A percentile compares a stretch with the other conserved stretches of the same genome.
phyloP scores from a whole-genome alignment of 306 rosid species.

The Fagus sylvatica region DNA sequence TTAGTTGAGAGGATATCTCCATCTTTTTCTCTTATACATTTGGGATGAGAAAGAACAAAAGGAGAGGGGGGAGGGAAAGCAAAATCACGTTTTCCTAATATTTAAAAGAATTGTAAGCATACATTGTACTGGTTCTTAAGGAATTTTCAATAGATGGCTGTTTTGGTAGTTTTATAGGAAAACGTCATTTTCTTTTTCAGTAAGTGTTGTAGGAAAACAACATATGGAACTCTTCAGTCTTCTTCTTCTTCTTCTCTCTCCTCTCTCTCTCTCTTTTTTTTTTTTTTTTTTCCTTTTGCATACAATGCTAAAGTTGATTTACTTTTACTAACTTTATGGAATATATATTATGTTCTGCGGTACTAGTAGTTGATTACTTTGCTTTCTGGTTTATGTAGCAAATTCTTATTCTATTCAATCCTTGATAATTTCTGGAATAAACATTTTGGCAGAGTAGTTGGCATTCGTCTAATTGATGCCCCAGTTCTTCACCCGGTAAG shows the following conservation, averaged over 20 bases:
- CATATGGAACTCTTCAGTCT: not conserved
- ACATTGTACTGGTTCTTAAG: not conserved
- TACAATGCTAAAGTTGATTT: constrained; percentile 6
- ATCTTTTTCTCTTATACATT: not conserved
- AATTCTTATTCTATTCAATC: constrained; percentile 4
- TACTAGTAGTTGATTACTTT: not conserved
- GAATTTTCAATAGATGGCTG: not conserved
- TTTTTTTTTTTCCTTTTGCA: no score
- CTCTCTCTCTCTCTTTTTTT: not conserved
- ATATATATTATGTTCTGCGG: constrained; percentile 2
- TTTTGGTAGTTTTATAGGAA: not conserved
- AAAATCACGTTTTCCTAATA: not conserved
- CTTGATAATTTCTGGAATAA: constrained; percentile 37
- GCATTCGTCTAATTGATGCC: constrained; percentile 65
- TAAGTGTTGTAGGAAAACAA: not conserved
- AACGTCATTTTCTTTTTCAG: not conserved
- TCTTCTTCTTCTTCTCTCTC: not conserved
- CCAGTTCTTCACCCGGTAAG: constrained; percentile 96
- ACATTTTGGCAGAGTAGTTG: constrained; percentile 73
- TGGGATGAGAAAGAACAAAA: not conserved
- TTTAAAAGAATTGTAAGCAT: not conserved
- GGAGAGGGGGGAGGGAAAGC: not conserved
- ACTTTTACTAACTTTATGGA: not conserved
- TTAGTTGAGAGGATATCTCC: not conserved
- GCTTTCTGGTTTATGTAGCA: constrained; percentile 13